Base-by-base conservation (phyloP, 805 yeast species). In the Wickerhamiella bombiphila region DNA sequence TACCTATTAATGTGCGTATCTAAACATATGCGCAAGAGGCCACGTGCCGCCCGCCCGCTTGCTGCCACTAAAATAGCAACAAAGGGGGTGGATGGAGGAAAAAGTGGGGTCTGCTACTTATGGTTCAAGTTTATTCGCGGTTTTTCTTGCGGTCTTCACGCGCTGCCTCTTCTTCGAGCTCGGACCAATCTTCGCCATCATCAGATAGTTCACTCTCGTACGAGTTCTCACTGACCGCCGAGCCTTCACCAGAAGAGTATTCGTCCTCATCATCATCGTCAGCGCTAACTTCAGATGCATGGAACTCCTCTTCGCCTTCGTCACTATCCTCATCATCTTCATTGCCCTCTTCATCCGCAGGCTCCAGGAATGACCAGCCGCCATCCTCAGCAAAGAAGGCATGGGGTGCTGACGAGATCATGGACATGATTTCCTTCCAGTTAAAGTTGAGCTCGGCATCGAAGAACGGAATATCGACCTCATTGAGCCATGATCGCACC, bases 401-500 rank as follows among this genome's bases (percentile, higher is more conserved):
- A 56, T 83, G 83, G 11, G 98, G 97, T 58, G 91, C 95, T 3
- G 85, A 76, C 46, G 70, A 74, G 45, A 88, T 74, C 0, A 96
- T 83, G 61, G 85, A 88, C 95, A 91, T 88, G 55, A 91, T 86
- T 18, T 85, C 77, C 11, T 75, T 66, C 98, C 98, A 91, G 63
- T 83, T 85, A 71, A 91, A 74, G 63, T 88, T 88, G 62, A 91
- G 79, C 32, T 93, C 86, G 38, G 96, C 95, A 52, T 85, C 95
- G 54, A 86, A 80, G 63, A 70, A 76, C 28, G 98, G 94, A 45
- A 91, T 80, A 57, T 91, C 98, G 54, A 91, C 94, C 57, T 91
- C 94, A n/a, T 94, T 82, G 42, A 91, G 66, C 98, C 98, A 91
- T 36, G 82, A 83, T 59, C 88, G 91, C 44, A 91, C 80, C 55